phyloP scores from a whole-genome alignment of 805 yeast species.

The Candida golubevii region DNA sequence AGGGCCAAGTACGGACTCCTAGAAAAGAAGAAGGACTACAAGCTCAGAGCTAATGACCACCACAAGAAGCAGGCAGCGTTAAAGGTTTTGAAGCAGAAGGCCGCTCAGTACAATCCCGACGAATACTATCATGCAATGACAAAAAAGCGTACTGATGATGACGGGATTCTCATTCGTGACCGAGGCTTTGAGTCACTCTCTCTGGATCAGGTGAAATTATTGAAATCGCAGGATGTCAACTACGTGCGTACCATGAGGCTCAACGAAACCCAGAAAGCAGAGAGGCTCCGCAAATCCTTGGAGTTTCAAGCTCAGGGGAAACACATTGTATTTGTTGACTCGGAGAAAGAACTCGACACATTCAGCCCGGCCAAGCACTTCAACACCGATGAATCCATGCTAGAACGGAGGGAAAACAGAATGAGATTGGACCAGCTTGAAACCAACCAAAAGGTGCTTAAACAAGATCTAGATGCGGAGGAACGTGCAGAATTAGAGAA shows the following conservation, averaged over 20 bases:
- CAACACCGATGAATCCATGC: slow-evolving; percentile 61
- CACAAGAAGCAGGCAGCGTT: slow-evolving; percentile 60
- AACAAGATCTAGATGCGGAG: slow-evolving; percentile 28
- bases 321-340: slow-evolving; percentile 84
- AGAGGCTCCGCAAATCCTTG: slow-evolving; percentile 47
- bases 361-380: slow-evolving; percentile 67
- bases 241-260: slow-evolving; percentile 75
- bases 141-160: slow-evolving; percentile 56
- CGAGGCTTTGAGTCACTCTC: slow-evolving; percentile 59
- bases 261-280: slow-evolving; percentile 62
- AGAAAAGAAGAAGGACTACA: slow-evolving; percentile 72
- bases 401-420: slow-evolving; percentile 68
- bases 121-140: slow-evolving; percentile 96
- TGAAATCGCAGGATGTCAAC: slow-evolving; percentile 88
- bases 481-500: slow-evolving; percentile 36
- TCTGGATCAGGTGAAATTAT: slow-evolving; percentile 71
- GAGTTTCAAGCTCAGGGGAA: slow-evolving; percentile 58
- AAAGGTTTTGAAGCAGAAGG: slow-evolving; percentile 70
- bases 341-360: slow-evolving; percentile 46
- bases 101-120: slow-evolving; percentile 77
- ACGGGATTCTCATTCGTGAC: slow-evolving; percentile 65
- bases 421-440: slow-evolving; percentile 57
- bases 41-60: slow-evolving; percentile 50
- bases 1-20: slow-evolving; percentile 77
- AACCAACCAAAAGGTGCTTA: slow-evolving; percentile 28